Base-by-base conservation (phyloP, 352 stramenopile species). In the Phytophthora sansomeana region DNA sequence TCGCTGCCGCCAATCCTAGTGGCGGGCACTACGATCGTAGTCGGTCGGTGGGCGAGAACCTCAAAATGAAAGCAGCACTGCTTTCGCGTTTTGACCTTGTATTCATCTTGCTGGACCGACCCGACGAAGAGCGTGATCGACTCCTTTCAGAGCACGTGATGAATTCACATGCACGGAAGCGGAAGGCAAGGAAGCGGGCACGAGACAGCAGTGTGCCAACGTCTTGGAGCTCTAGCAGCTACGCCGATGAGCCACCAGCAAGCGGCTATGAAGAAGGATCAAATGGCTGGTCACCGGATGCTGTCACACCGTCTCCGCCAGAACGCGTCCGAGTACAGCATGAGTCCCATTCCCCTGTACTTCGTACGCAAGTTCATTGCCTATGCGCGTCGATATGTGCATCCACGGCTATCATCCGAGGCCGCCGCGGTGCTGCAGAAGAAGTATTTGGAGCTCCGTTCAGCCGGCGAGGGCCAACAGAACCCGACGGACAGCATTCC, bases 31-130 rank as follows among this genome's bases (percentile, higher is more conserved):
- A 99, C 75, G 96, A 99, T 63, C 89, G 97, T 56, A 83, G 82
- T 59, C 97, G 97, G 10, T 98, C 91, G 9, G 93, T 99, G 11
- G 71, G 89, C 13, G 97, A 99, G 69, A 99, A 99, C 79, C 72
- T 99, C 1, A 98, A 98, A 61, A 98, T 99, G 93, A 93, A 94
- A 59, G 85, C 93, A 8, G 93, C 97, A 13, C 75, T 99, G 47
- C 83, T 99, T 11, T 98, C 91, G 35, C 87, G 97, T 14, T 99
- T 99, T 67, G 97, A 99, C 74, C 76, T 99, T 35, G 89, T 99
- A 1, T 99, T 98, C 66, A 98, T 99, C 60, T 61, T 99, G 16
- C 70, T 98, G 21, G 97, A 99, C 68, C 77, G 87, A 19, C 91
- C 95, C 0, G 91, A 99, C 74, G 84, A 95, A 62, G 85, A 97